Conservation (phyloP, 768 basidiomycete species). For the Mycena rebaudengoi region DNA sequence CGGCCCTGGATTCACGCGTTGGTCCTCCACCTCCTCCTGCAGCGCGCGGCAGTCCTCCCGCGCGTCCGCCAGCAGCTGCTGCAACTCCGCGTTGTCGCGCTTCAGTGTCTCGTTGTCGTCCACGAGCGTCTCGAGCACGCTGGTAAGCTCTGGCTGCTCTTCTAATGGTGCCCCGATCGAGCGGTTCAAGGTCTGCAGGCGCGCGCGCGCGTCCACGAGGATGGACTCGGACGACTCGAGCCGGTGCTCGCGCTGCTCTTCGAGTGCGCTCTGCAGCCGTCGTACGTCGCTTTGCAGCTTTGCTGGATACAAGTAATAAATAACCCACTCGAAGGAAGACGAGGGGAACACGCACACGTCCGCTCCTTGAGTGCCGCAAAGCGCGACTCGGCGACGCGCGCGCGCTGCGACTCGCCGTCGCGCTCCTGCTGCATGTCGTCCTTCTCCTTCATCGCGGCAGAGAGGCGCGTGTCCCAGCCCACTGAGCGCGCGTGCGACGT, state of each 20-base stretch:
- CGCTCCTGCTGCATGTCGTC: conserved; percentile 89
- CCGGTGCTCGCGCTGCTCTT: conserved; percentile 66
- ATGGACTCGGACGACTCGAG: conserved; percentile 74
- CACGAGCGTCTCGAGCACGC: conserved; percentile 85
- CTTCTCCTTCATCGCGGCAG: conserved; percentile 72
- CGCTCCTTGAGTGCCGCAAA: conserved; percentile 72
- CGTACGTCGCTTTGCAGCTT: conserved; percentile 76
- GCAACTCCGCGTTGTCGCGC: conserved; percentile 83
- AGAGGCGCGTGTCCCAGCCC: conserved; percentile 74
- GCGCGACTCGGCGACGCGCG: conserved; percentile 72
- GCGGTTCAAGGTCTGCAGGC: conserved; percentile 67
- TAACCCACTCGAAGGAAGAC: background rate
- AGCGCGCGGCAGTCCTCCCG: conserved; percentile 78
- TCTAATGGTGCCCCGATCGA: conserved; percentile 50
- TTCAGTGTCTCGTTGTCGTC: conserved; percentile 86
- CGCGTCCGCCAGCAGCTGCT: conserved; percentile 74
- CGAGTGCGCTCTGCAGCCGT: conserved; percentile 68
- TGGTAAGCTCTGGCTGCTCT: conserved; percentile 68
- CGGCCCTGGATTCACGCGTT: conserved; percentile 58
- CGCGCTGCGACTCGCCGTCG: conserved; percentile 72
- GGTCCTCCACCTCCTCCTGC: conserved; percentile 81
- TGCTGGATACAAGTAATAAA: conserved; percentile 46
- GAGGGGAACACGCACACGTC: conserved; percentile 54
- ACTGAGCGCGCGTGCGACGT: conserved; percentile 74
- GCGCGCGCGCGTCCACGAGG: conserved; percentile 69